Conservation (phyloP, 2,329 filamentous ascomycete genomes). For the Dendrostoma leiphaemia region DNA sequence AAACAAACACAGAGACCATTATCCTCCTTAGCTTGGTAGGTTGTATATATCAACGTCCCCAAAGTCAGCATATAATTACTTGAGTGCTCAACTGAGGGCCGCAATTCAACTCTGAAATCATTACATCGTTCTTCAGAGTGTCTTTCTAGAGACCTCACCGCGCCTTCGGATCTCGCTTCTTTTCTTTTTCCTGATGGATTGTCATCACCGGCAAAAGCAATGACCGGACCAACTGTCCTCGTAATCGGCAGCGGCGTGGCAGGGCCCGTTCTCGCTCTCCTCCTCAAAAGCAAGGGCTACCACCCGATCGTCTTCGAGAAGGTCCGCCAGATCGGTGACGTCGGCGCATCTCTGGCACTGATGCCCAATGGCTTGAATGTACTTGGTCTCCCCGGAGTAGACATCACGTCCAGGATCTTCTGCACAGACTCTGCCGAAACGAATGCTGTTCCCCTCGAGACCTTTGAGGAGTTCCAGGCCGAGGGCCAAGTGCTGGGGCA, state of each 20-base stretch:
- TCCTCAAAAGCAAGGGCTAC: neutral
- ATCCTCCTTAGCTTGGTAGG: too few relatives aligned
- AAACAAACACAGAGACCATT: too few relatives aligned
- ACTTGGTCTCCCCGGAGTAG: neutral
- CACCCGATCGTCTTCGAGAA: neutral
- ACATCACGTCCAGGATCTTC: neutral
- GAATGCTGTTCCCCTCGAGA: neutral
- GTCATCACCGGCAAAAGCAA: too few relatives aligned
- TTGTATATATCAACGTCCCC: too few relatives aligned
- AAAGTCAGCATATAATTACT: too few relatives aligned
- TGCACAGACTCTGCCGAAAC: too few relatives aligned
- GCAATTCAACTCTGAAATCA: too few relatives aligned
- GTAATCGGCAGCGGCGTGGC: conserved; percentile 23
- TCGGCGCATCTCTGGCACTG: neutral
- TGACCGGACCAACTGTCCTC: neutral
- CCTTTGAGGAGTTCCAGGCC: neutral
- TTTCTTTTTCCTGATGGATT: too few relatives aligned
- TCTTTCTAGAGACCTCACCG: too few relatives aligned
- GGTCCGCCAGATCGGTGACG: neutral
- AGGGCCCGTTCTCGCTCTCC: conserved; percentile 24
- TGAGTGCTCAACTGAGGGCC: too few relatives aligned
- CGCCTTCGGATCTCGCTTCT: too few relatives aligned
- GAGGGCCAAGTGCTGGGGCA: neutral
- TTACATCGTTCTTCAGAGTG: too few relatives aligned
- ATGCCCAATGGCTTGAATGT: neutral